Base-by-base conservation (phyloP, 2,329 filamentous ascomycete species). In the Arthrocladium fulminans region DNA sequence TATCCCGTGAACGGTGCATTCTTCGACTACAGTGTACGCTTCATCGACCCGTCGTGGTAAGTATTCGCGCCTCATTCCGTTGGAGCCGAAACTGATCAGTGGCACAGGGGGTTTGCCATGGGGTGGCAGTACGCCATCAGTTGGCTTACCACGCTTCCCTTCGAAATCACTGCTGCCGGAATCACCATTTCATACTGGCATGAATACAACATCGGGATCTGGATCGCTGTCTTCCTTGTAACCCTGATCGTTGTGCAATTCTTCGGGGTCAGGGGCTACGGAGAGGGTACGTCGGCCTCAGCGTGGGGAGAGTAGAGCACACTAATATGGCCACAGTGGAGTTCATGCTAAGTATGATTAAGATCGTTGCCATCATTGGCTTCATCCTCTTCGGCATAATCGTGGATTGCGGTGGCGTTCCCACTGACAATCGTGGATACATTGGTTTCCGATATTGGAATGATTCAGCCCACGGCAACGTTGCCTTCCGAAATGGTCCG, bases 1-100 rank as follows among this genome's bases (percentile, higher is more conserved):
- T 96, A 89, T 59, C 90, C 90, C 2, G 84, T 96, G 25, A 86
- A 89, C 27, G 90, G 89, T 51, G 94, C 88, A 2, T 96, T 96
- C 63, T 87, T 87, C 1, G 82, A 87, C 7, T 96, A 89, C 68
- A 90, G 88, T 10, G 94, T 88, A 27, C 81, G 90, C 13, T 96
- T 97, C 60, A 68, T 97, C n/a, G 88, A 96, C 61, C 90, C 89
- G 1, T 88, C 89, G 0, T 95, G 88, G 88, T 13, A 29, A 12
- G 4, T 25, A n/a, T n/a, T 7, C 13, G 15, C 9, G 7, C 12
- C 8, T 27, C 4, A 17, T 30, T 17, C n/a, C 9, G 22, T 10
- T 42, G 15, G 17, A 10, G 8, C 35, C 19, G 35, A 38, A 10
- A 10, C 15, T 42, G 10, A 22, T 19, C 9, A 10, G 88, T n/a